A percentile compares a stretch with the other conserved stretches of the same genome.
Evolutionary conservation across 192 early-diverging fungal species (phyloP).

Genomic region (Coemansia sp.): DNA sequence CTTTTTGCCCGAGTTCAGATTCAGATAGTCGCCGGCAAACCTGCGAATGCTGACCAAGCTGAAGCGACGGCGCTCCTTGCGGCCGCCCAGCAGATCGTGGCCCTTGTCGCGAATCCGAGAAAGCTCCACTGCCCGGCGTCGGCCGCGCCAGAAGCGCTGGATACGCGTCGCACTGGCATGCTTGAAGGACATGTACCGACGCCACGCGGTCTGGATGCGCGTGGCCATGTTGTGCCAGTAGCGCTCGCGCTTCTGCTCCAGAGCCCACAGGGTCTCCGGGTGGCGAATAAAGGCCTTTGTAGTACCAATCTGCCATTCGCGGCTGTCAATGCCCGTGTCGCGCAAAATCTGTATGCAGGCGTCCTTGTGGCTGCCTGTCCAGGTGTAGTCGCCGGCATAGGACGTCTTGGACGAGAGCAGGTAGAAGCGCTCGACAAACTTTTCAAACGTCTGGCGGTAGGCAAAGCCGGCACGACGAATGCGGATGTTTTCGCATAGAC

Average conservation of each 20-base stretch:
- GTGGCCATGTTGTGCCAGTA: slow-evolving; percentile 97
- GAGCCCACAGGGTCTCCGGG: slow-evolving; percentile 87
- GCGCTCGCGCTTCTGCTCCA: slow-evolving; percentile 88
- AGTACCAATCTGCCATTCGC: slow-evolving; percentile 95
- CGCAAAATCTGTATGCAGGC: slow-evolving; percentile 80
- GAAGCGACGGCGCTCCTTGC: slow-evolving; percentile 91
- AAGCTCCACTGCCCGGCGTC: slow-evolving; percentile 85
- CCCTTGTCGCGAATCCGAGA: slow-evolving; percentile 92
- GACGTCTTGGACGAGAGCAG: slow-evolving; percentile 70
- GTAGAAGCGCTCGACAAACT: slow-evolving; percentile 75
- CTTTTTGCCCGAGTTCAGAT: slow-evolving; percentile 44
- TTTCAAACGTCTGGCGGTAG: slow-evolving; percentile 92
- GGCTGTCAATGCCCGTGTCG: slow-evolving; percentile 74
- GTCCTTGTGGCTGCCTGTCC: slow-evolving; percentile 71
- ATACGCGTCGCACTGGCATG: slow-evolving; percentile 65
- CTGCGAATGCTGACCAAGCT: slow-evolving; percentile 76
- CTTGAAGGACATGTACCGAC: slow-evolving; percentile 67
- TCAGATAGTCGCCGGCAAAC: slow-evolving; percentile 90
- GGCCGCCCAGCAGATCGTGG: slow-evolving; percentile 78
- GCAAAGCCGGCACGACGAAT: slow-evolving; percentile 97
- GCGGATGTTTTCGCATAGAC: slow-evolving; percentile 95
- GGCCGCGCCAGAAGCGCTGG: slow-evolving; percentile 71
- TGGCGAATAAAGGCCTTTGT: slow-evolving; percentile 95
- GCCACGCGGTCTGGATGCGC: slow-evolving; percentile 88
- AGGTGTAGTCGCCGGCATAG: slow-evolving; percentile 78